Evolutionary conservation across 768 basidiomycete genomes (phyloP), one percentile per base, ranked within the genome.

Genomic region (Lactarius hatsudake): DNA sequence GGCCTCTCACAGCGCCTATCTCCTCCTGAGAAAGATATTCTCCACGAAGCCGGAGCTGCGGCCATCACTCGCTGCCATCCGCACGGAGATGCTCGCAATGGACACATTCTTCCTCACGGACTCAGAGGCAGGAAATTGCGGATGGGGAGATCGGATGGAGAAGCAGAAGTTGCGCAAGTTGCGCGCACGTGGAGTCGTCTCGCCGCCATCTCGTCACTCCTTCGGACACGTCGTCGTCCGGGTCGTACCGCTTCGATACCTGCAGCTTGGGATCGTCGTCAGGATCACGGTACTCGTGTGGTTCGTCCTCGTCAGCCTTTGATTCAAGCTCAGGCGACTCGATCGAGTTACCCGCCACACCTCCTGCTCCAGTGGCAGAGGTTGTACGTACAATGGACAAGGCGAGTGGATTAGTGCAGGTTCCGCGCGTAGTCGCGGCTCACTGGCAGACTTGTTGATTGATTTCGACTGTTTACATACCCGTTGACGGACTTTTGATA

Each of bases 41-140:
- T 76, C 80, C n/a, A 76, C 87, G 61, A 85, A 91, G 73, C 87
- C 91, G 5, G 65, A 77, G 2, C 72, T 75, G 30, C 87, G 93
- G 36, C 86, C 89, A 61, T 79, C 84, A n/a, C 78, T 96, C 51
- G 75, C 79, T 7, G 83, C 87, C 6, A 80, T 95, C 5, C 83
- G 88, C 32, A 69, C 75, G 59, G 82, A 82, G 62, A 81, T 96
- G 71, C 70, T 83, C 23, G 75, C 76, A 10, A 77, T 90, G 36
- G 81, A 84, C 38, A 82, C 84, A 5, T 89, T 93, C 79, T 89
- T 85, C 73, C 79, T 85, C 79, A 78, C 79, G 32, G 80, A 83
- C 28, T 78, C 79, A 45, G 85, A 86, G 70, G 61, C 56, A 0
- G 28, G 10, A 5, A 15, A 7, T 1, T 62, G 23, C 5, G 65